Percentiles rank a stretch among this genome's conserved stretches.
Conservation (phyloP, 192 early-diverging fungal species). For the Rhizophagus prolifer region DNA sequence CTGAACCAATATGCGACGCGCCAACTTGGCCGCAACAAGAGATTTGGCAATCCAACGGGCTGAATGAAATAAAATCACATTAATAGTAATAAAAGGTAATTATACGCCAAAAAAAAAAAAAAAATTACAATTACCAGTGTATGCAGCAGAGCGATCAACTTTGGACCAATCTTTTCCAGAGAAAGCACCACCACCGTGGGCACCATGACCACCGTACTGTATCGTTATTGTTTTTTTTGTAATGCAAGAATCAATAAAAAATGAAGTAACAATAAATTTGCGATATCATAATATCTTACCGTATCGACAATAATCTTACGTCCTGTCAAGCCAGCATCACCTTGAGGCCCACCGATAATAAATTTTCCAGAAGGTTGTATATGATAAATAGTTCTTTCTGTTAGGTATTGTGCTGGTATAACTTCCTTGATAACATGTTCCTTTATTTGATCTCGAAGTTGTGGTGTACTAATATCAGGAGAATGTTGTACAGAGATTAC, state of each 20-base stretch:
- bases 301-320: conserved; percentile 78
- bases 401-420: conserved; percentile 88
- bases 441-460: conserved; percentile 81
- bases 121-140: conserved; percentile 54
- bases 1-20: conserved; percentile 91
- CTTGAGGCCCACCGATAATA: conserved; percentile 99
- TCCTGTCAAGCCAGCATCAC: conserved; percentile 99
- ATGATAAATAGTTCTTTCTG: conserved; percentile 90
- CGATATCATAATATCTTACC: neutral
- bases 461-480: conserved; percentile 81
- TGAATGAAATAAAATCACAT: neutral
- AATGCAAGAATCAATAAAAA: neutral
- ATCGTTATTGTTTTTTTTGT: neutral
- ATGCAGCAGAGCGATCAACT: conserved; percentile 98
- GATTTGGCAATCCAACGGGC: conserved; percentile 99
- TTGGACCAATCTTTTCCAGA: conserved; percentile 99
- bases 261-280: neutral
- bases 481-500: conserved; percentile 98
- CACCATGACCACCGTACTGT: conserved; percentile 88
- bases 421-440: conserved; percentile 93
- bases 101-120: too few species aligned
- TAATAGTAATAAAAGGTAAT: neutral
- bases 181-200: conserved; percentile 97
- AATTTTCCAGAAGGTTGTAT: conserved; percentile 98
- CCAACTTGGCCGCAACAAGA: conserved; percentile 88